Evolutionary conservation across 1,284 basidiomycete species (phyloP).

Genomic region (Leccinum discolor): DNA sequence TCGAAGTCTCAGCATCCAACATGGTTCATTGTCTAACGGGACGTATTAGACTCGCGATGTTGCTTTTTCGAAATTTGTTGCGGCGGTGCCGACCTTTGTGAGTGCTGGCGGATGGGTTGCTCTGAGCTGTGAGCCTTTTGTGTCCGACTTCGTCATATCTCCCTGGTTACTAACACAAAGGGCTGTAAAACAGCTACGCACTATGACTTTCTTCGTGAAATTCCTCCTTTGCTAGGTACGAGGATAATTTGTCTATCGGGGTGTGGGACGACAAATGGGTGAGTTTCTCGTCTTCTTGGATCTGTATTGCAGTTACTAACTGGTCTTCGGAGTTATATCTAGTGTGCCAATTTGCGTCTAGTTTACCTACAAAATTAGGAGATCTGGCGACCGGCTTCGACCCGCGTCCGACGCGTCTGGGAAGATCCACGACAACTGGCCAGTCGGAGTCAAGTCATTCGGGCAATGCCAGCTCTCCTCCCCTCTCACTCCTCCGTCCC

Average conservation of each 20-base stretch:
- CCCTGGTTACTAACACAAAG: neutral
- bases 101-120: conserved; percentile 66
- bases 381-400: too few relatives aligned
- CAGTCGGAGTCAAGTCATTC: too few relatives aligned
- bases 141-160: neutral
- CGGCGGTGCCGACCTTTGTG: conserved; percentile 63
- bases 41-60: conserved; percentile 39
- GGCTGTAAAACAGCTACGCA: conserved; percentile 54
- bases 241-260: conserved; percentile 63
- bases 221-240: conserved; percentile 69
- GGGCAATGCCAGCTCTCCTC: too few relatives aligned
- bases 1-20: neutral
- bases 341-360: conserved; percentile 10
- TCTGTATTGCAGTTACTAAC: neutral
- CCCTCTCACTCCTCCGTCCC: too few relatives aligned
- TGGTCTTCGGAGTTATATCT: conserved; percentile 11
- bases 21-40: neutral
- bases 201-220: conserved; percentile 76
- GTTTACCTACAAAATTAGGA: too few relatives aligned
- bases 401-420: too few relatives aligned
- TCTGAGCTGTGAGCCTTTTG: conserved; percentile 51
- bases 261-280: conserved; percentile 89
- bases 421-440: too few relatives aligned
- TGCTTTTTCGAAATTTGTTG: conserved; percentile 42
- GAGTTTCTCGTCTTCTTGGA: conserved; percentile 19